A percentile compares a stretch with the other conserved stretches of the same genome.
These are phyloP conservation scores for Aspergillus melleus DNA, from an alignment of 2,329 filamentous ascomycete species.

Conservation along the genomic window DNA sequence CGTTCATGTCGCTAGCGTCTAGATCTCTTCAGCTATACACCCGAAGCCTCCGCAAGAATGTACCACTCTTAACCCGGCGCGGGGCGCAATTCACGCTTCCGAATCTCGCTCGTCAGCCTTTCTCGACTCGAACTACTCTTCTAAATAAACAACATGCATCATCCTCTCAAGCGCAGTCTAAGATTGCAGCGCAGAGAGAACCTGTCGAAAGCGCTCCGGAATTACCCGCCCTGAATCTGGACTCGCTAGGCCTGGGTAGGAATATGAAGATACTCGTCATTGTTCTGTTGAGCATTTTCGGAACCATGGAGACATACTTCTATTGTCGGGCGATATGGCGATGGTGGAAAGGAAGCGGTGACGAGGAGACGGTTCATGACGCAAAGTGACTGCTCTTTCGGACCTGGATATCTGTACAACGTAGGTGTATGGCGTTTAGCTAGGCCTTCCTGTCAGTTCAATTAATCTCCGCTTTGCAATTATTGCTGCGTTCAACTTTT, in stretches of 20 bases:
- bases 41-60: not conserved
- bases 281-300: conserved; percentile 28
- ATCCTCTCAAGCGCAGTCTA: not conserved
- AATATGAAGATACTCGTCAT: conserved; percentile 30
- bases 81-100: not conserved
- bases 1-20: not conserved
- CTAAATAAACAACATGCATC: not conserved
- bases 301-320: conserved; percentile 37
- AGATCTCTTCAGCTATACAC: not conserved
- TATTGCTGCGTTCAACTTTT: too few species aligned
- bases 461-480: too few species aligned
- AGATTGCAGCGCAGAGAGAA: not conserved
- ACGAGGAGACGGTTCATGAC: not conserved
- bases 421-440: too few species aligned
- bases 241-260: conserved; percentile 29
- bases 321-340: conserved; percentile 29
- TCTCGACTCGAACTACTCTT: not conserved
- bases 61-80: not conserved
- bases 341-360: conserved; percentile 19
- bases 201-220: not conserved
- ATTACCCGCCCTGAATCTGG: conserved; percentile 17
- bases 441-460: too few species aligned
- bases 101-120: not conserved
- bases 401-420: too few species aligned
- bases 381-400: not conserved